A percentile compares a stretch with the other conserved stretches of the same genome.
Evolutionary conservation across 2,329 filamentous ascomycete species (phyloP).

Genomic region (Periconia macrospinosa): DNA sequence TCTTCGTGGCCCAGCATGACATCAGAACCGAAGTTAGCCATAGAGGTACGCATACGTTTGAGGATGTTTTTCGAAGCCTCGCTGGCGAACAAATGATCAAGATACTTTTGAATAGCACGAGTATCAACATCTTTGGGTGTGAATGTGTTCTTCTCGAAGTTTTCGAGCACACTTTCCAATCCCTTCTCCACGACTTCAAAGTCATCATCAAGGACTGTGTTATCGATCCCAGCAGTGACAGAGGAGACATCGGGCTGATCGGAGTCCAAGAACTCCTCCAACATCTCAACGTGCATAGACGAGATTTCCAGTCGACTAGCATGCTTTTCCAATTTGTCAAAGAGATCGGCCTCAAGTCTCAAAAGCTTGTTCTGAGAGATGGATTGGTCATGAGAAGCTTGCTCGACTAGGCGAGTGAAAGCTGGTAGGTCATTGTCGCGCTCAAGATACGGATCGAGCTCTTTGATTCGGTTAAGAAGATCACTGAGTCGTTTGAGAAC

Average conservation of each 20-base stretch:
- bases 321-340: conserved; percentile 52
- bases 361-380: conserved; percentile 51
- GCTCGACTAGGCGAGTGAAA: conserved; percentile 56
- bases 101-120: conserved; percentile 23
- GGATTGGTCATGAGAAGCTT: conserved; percentile 57
- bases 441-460: conserved; percentile 37
- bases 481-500: conserved; percentile 33
- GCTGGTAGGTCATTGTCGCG: conserved; percentile 43
- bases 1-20: conserved; percentile 19
- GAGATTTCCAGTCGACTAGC: conserved; percentile 60
- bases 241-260: conserved; percentile 9
- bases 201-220: conserved; percentile 31
- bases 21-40: conserved; percentile 17
- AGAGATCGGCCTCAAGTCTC: conserved; percentile 53
- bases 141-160: conserved; percentile 27
- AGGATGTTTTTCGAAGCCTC: conserved; percentile 5
- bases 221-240: conserved; percentile 15
- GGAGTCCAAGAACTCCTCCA: conserved; percentile 38
- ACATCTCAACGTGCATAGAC: conserved; percentile 58
- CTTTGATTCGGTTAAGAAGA: conserved; percentile 42
- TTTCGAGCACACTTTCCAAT: conserved; percentile 56
- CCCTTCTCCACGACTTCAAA: conserved; percentile 57
- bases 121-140: conserved; percentile 16
- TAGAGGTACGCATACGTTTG: conserved; percentile 10
- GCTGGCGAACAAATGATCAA: conserved; percentile 15